A percentile compares a stretch with the other conserved stretches of the same genome.
phyloP scores from a whole-genome alignment of 2,329 filamentous ascomycete species.

The Aspergillus brasiliensis region DNA sequence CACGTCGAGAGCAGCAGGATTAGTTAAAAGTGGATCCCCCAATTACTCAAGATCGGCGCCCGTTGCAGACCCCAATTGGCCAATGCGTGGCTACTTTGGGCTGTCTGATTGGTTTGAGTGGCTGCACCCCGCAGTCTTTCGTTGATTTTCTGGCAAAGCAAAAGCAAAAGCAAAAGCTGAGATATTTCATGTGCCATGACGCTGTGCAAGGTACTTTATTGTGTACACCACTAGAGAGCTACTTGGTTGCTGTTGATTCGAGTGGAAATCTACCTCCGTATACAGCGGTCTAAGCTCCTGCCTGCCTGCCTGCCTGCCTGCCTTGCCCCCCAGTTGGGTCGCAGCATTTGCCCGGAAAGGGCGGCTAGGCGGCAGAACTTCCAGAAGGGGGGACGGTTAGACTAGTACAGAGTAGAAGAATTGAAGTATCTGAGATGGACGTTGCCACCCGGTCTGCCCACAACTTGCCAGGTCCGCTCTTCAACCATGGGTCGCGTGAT shows the following conservation, averaged over 20 bases:
- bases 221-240: not conserved
- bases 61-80: constrained; percentile 15
- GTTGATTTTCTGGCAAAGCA: constrained; percentile 5
- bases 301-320: not conserved
- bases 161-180: not conserved
- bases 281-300: not conserved
- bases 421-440: not conserved
- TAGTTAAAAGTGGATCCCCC: not conserved
- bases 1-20: not conserved
- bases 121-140: constrained; percentile 20
- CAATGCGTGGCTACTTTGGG: constrained; percentile 10
- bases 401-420: too few relatives aligned
- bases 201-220: not conserved
- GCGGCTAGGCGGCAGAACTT: not conserved
- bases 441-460: constrained; percentile 17
- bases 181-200: not conserved
- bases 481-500: constrained; percentile 18
- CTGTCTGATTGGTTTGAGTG: not conserved
- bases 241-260: not conserved
- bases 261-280: not conserved
- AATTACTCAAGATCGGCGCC: constrained; percentile 16
- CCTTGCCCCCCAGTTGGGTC: not conserved
- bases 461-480: constrained; percentile 12
- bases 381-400: not conserved
- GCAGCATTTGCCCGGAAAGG: not conserved